Evolutionary conservation across 2,329 filamentous ascomycete genomes (phyloP), one percentile per base, ranked within the genome.

Genomic region (Graphiopsis chlorocephala): DNA sequence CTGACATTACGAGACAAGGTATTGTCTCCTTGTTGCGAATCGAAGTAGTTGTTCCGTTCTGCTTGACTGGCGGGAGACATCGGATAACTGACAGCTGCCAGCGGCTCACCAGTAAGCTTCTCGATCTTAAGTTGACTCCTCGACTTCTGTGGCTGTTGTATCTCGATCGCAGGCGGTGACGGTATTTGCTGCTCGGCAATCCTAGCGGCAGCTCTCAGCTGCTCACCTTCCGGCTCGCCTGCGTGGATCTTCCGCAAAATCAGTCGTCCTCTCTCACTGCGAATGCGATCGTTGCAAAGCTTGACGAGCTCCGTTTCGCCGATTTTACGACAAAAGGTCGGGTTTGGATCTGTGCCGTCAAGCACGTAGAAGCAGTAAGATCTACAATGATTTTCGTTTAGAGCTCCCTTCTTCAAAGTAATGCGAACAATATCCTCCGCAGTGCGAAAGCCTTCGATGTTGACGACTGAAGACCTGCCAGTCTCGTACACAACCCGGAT

Each of bases 331-430:
- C 92, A 96, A 73, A 93, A 88, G 58, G 85, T 86, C 31, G 92
- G 90, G 70, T 95, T 90, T 1, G 93, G 89, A 56, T 97, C 92
- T 45, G 92, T 82, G 59, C 93, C 94, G 69, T 92, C 89, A 65
- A 98, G 83, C 0, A 97, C 90, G 83, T 95, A 98, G 80, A 99
- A 98, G 81, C 93, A 97, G 79, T 97, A 98, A 74, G 96, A 97
- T 72, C 93, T 88, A 75, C 95, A 91, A 73, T 97, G 93, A 68
- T 94, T 91, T 74, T 97, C 93, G 25, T 93, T 91, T 31, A 97
- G 84, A 47, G 89, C 88, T 68, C 97, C 91, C 77, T 98, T 98
- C 70, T 90, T 88, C 52, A 98, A 80, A 0, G 95, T 96, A 66
- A 92, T 90, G 53, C 93, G 85, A 82, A 97, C 94, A 61, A 98